These are phyloP conservation scores for Fusarium sp. DNA, from an alignment of 2,329 filamentous ascomycete genomes.

Conservation along the genomic window DNA sequence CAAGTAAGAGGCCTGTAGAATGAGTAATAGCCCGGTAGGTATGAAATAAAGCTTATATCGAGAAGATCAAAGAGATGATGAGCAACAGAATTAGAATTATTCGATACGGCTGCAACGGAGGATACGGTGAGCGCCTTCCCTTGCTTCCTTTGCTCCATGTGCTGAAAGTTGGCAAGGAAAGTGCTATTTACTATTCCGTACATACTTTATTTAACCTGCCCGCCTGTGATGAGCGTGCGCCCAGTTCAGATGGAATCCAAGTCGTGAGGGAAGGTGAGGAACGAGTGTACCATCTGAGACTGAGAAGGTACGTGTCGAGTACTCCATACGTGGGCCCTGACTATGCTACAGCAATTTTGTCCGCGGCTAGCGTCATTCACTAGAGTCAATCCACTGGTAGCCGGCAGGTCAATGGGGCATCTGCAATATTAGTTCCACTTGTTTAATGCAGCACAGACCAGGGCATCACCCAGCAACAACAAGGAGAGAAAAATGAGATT, in stretches of 20 bases:
- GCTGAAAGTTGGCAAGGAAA: neutral
- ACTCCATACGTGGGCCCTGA: conserved; percentile 21
- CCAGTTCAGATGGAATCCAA: neutral
- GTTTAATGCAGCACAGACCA: conserved; percentile 45
- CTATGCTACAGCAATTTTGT: conserved; percentile 34
- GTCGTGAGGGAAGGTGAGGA: neutral
- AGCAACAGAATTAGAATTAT: neutral
- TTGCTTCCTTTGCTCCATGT: neutral
- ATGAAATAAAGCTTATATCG: neutral
- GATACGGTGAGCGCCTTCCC: neutral
- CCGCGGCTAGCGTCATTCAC: conserved; percentile 34
- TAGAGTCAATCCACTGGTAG: conserved; percentile 32
- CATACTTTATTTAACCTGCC: neutral
- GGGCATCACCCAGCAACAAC: conserved; percentile 40
- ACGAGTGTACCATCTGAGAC: conserved; percentile 7
- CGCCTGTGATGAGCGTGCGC: neutral
- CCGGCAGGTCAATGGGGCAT: conserved; percentile 35
- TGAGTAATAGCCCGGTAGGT: neutral
- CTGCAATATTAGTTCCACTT: conserved; percentile 46
- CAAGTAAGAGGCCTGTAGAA: neutral
- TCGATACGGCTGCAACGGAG: neutral
- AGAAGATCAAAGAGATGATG: neutral
- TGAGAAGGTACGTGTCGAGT: conserved; percentile 32
- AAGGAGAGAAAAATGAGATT: conserved; percentile 21
- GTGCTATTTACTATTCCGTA: neutral